Percentiles rank a stretch among this genome's conserved stretches.
phyloP scores from a whole-genome alignment of 148 eudicot genomes.

The Oxyria digyna region DNA sequence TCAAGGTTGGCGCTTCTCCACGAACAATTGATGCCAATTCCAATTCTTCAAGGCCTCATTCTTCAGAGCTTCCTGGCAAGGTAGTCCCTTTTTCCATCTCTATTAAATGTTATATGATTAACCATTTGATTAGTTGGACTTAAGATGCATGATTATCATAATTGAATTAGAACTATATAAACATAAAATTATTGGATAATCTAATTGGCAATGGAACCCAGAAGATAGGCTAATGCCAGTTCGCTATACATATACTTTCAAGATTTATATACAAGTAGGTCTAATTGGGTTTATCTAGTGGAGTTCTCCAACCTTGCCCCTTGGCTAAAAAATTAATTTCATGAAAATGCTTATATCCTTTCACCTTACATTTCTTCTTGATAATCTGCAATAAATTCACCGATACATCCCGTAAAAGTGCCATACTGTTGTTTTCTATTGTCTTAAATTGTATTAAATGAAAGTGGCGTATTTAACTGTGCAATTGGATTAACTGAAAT shows the following conservation, averaged over 20 bases:
- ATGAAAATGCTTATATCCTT: background rate
- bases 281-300: background rate
- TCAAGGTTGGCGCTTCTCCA: conserved; percentile 80
- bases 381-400: background rate
- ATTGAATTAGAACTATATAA: background rate
- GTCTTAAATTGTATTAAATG: background rate
- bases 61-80: conserved; percentile 25
- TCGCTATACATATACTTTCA: background rate
- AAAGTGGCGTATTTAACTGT: background rate
- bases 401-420: background rate
- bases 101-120: background rate
- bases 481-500: background rate
- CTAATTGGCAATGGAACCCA: background rate
- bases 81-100: conserved; percentile 15
- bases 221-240: background rate
- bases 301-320: background rate
- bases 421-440: background rate
- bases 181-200: background rate
- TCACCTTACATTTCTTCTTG: background rate
- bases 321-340: background rate
- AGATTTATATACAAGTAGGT: background rate
- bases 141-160: background rate
- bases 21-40: conserved; percentile 63
- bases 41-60: conserved; percentile 17
- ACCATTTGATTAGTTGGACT: background rate